phyloP scores from a whole-genome alignment of 495 filamentous ascomycete species.

The Immersiella caudata region DNA sequence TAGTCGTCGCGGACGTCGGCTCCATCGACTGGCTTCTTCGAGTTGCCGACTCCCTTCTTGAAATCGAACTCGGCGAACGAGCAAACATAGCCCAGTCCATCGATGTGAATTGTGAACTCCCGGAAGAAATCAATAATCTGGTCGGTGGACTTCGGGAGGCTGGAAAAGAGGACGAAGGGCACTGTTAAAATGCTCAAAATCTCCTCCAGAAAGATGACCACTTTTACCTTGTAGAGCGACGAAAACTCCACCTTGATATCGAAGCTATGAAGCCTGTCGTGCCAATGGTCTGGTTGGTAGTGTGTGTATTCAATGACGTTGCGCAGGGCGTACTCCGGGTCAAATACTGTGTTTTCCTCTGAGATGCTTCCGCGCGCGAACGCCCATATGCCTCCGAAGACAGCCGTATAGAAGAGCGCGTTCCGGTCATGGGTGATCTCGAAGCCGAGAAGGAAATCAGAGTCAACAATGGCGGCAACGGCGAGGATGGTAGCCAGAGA shows the following conservation, averaged over 20 bases:
- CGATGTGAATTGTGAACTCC: constrained; percentile 95
- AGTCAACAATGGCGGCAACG: constrained; percentile 78
- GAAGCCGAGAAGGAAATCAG: constrained; percentile 87
- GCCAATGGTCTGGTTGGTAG: constrained; percentile 86
- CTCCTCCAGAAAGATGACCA: constrained; percentile 90
- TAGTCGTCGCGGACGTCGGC: constrained; percentile 83
- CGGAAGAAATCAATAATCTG: constrained; percentile 96
- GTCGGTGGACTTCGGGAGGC: constrained; percentile 86
- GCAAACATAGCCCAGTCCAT: constrained; percentile 93
- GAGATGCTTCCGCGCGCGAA: constrained; percentile 76
- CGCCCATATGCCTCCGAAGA: constrained; percentile 76
- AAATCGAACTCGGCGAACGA: constrained; percentile 99
- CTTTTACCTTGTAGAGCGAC: constrained; percentile 81
- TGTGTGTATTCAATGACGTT: constrained; percentile 91
- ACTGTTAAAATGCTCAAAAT: constrained; percentile 89
- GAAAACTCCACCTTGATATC: constrained; percentile 85
- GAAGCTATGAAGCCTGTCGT: constrained; percentile 83
- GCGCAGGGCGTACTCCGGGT: constrained; percentile 83
- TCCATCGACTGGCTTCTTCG: constrained; percentile 35
- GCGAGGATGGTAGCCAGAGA: constrained; percentile 82
- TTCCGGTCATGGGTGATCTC: constrained; percentile 85
- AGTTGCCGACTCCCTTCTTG: constrained; percentile 72
- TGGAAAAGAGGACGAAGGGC: constrained; percentile 85
- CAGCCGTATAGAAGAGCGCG: constrained; percentile 75
- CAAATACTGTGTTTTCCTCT: constrained; percentile 86